Conservation (phyloP, 208 protist species). For the Crithidia thermophila region DNA sequence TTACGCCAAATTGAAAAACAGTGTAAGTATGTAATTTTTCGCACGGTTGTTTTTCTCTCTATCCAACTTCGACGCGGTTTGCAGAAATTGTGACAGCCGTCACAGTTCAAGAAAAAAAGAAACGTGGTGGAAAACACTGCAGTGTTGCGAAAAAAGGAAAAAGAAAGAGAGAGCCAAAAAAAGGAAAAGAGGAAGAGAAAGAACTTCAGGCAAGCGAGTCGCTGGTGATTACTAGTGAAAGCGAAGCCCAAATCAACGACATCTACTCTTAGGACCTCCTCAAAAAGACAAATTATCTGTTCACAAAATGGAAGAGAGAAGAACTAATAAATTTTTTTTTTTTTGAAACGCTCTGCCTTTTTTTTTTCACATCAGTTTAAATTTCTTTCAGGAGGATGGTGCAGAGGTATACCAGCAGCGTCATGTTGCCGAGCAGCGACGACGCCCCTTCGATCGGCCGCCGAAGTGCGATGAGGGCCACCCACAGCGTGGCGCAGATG, state of each 20-base stretch:
- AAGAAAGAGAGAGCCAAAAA: not conserved
- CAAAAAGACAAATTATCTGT: not conserved
- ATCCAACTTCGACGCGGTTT: too few relatives aligned
- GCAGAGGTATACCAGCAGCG: slow-evolving; percentile 36
- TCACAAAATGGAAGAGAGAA: not conserved
- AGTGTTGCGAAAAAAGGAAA: not conserved
- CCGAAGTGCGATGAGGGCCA: slow-evolving; percentile 45
- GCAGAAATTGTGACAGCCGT: too few relatives aligned
- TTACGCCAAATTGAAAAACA: too few relatives aligned
- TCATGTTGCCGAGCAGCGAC: slow-evolving; percentile 43
- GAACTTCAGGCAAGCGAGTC: not conserved
- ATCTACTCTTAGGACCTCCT: not conserved
- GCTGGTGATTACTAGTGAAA: too few relatives aligned
- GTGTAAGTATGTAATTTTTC: too few relatives aligned
- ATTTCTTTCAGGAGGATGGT: slow-evolving; percentile 30
- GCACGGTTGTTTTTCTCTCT: too few relatives aligned
- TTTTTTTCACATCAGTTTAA: too few relatives aligned
- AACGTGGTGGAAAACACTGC: not conserved
- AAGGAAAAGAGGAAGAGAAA: not conserved
- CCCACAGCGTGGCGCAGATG: slow-evolving; percentile 43
- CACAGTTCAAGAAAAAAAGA: too few relatives aligned
- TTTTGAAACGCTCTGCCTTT: too few relatives aligned
- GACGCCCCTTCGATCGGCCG: slow-evolving; percentile 63
- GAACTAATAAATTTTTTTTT: not conserved
- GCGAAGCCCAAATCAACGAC: too few relatives aligned